phyloP scores from a whole-genome alignment of 2,329 filamentous ascomycete species.

The Pyrenochaeta sp. region DNA sequence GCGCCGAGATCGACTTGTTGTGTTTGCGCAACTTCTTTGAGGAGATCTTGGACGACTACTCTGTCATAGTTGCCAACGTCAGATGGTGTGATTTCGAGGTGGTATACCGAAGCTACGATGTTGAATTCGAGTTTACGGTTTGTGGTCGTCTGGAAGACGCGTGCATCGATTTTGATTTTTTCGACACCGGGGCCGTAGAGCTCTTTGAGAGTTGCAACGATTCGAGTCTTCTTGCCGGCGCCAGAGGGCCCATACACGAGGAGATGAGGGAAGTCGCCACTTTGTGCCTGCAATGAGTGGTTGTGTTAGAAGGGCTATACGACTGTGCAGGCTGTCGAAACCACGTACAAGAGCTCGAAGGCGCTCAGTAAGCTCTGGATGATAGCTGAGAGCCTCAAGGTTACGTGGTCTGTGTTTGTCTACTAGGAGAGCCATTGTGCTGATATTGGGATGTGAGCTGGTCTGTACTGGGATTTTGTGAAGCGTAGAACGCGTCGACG shows the following conservation, averaged over 20 bases:
- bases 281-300: conserved; percentile 74
- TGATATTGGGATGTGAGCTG: conserved; percentile 7
- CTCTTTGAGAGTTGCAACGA: conserved; percentile 93
- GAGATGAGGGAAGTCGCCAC: conserved; percentile 96
- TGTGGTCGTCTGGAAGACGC: conserved; percentile 92
- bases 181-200: conserved; percentile 97
- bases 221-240: conserved; percentile 96
- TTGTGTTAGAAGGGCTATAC: conserved; percentile 5
- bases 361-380: conserved; percentile 85
- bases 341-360: conserved; percentile 80
- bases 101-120: conserved; percentile 95
- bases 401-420: conserved; percentile 75
- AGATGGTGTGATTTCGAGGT: conserved; percentile 96
- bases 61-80: conserved; percentile 97
- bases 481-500: conserved; percentile 39
- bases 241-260: conserved; percentile 97
- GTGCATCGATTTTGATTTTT: conserved; percentile 99
- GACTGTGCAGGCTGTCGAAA: not conserved
- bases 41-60: conserved; percentile 91
- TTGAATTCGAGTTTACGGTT: conserved; percentile 99
- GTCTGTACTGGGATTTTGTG: conserved; percentile 13
- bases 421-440: conserved; percentile 69
- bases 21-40: conserved; percentile 98
- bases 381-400: conserved; percentile 83
- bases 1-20: conserved; percentile 96